Base-by-base conservation (phyloP, 441 rosid genomes). In the Aleurites moluccanus region DNA sequence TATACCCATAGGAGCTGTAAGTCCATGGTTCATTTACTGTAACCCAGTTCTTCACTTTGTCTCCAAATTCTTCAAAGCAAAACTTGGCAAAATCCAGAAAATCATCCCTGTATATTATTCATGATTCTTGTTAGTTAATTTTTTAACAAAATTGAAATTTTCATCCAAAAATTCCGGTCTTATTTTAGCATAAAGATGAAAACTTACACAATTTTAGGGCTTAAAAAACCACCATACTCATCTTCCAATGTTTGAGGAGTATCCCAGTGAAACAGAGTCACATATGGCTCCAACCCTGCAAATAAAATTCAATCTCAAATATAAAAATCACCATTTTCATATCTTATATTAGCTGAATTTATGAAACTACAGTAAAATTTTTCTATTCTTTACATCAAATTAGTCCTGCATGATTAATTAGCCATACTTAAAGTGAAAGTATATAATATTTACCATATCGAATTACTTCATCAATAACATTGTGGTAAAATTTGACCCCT, bases 381-480 rank as follows among this genome's bases (percentile, higher is more conserved):
- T 33, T 33, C 35, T 33, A 33, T 33, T 33, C 35, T 2, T 1
- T n/a, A n/a, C n/a, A n/a, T 30, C 33, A 30, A 30, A 30, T 30
- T 30, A 30, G 33, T 30, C 1, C 8, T 55, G 20, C 33, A 70
- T 1, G 8, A 16, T 15, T 4, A 5, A 10, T 5, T 4, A 28
- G 5, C 15, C 18, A 28, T 1, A 35, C 0, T 35, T 35, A 25
- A 2, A 6, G 1, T 6, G n/a, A 4, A 42, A n/a, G 11, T 0
- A 25, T 20, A n/a, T 4, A 44, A 45, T 28, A n/a, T 56, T 44
- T 20, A 89, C 90, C 90, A 18, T 84, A 81, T 8, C 81, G 67
- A 13, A 86, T 60, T 25, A 88, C 90, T 69, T 81, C 87, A 23
- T 91, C 75, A 68, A 92, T 91, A 69, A 92, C 61, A 13, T 53